phyloP scores from a whole-genome alignment of 2,329 filamentous ascomycete species.

The Penicillium janthinellum region DNA sequence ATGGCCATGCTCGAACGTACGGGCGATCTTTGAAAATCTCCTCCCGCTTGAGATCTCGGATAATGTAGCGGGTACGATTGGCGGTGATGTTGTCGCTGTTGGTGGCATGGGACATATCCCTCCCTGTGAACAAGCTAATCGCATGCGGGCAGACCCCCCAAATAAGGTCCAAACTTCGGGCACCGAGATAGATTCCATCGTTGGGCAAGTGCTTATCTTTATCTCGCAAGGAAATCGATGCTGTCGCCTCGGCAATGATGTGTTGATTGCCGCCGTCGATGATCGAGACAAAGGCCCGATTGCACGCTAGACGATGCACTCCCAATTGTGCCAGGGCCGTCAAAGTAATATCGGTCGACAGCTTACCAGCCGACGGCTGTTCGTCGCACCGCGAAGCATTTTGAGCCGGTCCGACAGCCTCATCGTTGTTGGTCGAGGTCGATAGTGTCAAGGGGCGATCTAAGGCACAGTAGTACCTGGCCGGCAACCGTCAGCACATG shows the following conservation, averaged over 20 bases:
- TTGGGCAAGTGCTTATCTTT: constrained; percentile 27
- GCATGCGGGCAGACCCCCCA: constrained; percentile 28
- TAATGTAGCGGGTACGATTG: constrained; percentile 36
- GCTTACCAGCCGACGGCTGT: not conserved
- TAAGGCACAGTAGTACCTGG: constrained; percentile 22
- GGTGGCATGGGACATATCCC: constrained; percentile 17
- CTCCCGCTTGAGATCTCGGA: constrained; percentile 43
- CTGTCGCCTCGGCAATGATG: constrained; percentile 56
- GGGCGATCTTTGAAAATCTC: constrained; percentile 37
- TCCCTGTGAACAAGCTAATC: constrained; percentile 27
- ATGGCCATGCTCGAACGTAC: constrained; percentile 36
- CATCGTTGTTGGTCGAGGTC: not conserved
- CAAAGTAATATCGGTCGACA: constrained; percentile 39
- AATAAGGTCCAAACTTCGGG: constrained; percentile 25
- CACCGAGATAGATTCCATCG: constrained; percentile 39
- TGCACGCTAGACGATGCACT: constrained; percentile 46
- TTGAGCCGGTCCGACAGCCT: not conserved
- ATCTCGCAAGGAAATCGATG: constrained; percentile 42
- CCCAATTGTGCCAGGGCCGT: constrained; percentile 56
- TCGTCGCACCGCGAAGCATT: constrained; percentile 12
- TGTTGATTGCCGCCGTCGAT: constrained; percentile 54
- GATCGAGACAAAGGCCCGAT: constrained; percentile 54
- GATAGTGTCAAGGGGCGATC: not conserved
- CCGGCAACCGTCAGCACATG: constrained; percentile 5
- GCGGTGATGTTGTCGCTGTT: constrained; percentile 30